Base-by-base conservation (phyloP, 805 yeast species). In the Starmerella gropengiesseri region DNA sequence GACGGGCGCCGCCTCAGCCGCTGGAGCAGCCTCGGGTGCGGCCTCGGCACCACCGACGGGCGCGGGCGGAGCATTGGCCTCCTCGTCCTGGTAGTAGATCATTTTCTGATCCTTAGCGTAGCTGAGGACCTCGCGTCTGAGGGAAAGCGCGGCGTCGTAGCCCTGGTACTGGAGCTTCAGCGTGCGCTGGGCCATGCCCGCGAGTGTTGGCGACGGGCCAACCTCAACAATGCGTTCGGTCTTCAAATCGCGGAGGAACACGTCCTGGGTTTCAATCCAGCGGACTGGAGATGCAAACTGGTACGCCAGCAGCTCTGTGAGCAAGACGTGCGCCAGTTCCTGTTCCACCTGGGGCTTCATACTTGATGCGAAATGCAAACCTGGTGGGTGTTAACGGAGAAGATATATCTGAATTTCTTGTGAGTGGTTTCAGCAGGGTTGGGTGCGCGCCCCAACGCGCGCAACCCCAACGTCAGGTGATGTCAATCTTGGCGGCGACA, bases 191-290 rank as follows among this genome's bases (percentile, higher is more conserved):
- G 98, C 97, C 99, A 91, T 91, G 54, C 97, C 97, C 31, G 96
- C 91, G 62, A 91, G 73, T 33, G 98, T 91, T 48, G 99, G 97
- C 37, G 97, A 86, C 48, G 99, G 99, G 43, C 99, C 99, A 52
- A 91, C 84, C 67, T 91, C 99, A 53, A 91, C 95, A 49, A 91
- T 89, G 60, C 98, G 77, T 69, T 93, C 98, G 49, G 96, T 81
- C 67, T 89, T 86, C 75, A 77, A 81, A 56, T 86, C 91, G 63
- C 83, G 82, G 62, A 91, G 75, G 62, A 91, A 82, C 46, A 91
- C 97, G 69, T 91, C 98, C 68, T 91, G 99, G 49, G 98, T 91
- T 64, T 93, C 98, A 64, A 93, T 91, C 97, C 99, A 91, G 74
- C 97, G 79, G 52, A 91, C 99, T 37, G 99, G 98, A 49, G 96